Evolutionary conservation across 108 stramenopile species (phyloP).

Genomic region (Cyclotella kingstonii): DNA sequence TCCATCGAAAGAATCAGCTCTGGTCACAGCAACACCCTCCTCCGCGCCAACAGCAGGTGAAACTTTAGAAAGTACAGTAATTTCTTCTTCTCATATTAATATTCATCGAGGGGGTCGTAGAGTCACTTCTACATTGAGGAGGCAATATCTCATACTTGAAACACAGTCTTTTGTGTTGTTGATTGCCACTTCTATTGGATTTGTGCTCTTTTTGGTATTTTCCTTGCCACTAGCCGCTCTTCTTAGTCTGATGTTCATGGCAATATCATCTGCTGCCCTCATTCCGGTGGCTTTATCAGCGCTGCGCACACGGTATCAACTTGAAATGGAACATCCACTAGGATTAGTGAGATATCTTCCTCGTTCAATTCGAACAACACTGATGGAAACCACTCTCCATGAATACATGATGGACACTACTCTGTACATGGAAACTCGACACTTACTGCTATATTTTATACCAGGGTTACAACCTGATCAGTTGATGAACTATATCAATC

Average conservation of each 20-base stretch:
- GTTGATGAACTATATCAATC: slow-evolving; percentile 53
- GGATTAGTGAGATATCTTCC: slow-evolving; percentile 52
- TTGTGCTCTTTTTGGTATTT: slow-evolving; percentile 40
- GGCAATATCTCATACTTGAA: slow-evolving; percentile 35
- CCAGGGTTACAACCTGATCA: slow-evolving; percentile 68
- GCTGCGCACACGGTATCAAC: slow-evolving; percentile 22
- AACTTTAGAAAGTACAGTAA: slow-evolving; percentile 33
- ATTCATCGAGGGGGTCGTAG: slow-evolving; percentile 14
- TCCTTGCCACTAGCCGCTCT: slow-evolving; percentile 37
- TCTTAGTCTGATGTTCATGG: slow-evolving; percentile 27
- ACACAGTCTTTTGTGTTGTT: slow-evolving; percentile 30
- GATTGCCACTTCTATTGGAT: slow-evolving; percentile 17
- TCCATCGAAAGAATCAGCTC: slow-evolving; percentile 9
- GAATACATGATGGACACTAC: slow-evolving; percentile 60
- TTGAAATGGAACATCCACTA: slow-evolving; percentile 36
- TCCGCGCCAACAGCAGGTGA: slow-evolving; percentile 36
- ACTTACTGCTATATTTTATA: slow-evolving; percentile 69
- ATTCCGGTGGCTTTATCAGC: slow-evolving; percentile 27
- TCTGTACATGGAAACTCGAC: slow-evolving; percentile 47
- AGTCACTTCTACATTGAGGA: slow-evolving; percentile 10
- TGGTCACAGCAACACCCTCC: slow-evolving; percentile 20
- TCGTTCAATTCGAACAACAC: slow-evolving; percentile 36
- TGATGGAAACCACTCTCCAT: slow-evolving; percentile 60
- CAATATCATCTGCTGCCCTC: slow-evolving; percentile 25
- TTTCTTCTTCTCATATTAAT: slow-evolving; percentile 11